Percentiles rank a stretch among this genome's conserved stretches.
Evolutionary conservation across 2,329 filamentous ascomycete genomes (phyloP).

Genomic region (Fusarium papillatum): DNA sequence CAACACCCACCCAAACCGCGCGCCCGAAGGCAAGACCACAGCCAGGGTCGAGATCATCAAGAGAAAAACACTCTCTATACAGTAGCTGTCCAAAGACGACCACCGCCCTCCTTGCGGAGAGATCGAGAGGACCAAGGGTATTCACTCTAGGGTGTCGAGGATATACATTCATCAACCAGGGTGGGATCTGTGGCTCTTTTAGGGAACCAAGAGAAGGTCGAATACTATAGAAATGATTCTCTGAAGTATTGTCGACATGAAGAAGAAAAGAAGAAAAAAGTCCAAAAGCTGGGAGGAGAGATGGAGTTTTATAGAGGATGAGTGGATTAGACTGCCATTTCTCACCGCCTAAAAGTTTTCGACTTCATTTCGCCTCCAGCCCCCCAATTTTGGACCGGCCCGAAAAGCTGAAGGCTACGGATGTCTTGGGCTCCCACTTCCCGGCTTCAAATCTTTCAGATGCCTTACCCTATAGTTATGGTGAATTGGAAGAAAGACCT

Average conservation of each 20-base stretch:
- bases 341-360: not conserved
- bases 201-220: slow-evolving; percentile 92
- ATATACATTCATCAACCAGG: slow-evolving; percentile 65
- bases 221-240: slow-evolving; percentile 99
- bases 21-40: slow-evolving; percentile 82
- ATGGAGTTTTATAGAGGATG: slow-evolving; percentile 15
- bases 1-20: slow-evolving; percentile 83
- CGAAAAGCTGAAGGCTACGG: not conserved
- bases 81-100: slow-evolving; percentile 53
- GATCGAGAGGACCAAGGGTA: slow-evolving; percentile 44
- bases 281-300: slow-evolving; percentile 41
- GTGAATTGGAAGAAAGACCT: not conserved
- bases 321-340: not conserved
- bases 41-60: slow-evolving; percentile 93
- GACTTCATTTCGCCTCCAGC: not conserved
- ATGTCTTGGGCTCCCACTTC: not conserved
- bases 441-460: not conserved
- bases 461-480: not conserved
- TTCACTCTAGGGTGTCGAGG: slow-evolving; percentile 73
- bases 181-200: slow-evolving; percentile 94
- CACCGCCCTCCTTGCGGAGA: slow-evolving; percentile 68
- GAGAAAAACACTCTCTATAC: slow-evolving; percentile 79
- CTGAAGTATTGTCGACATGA: slow-evolving; percentile 73
- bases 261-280: slow-evolving; percentile 63
- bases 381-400: not conserved